Conservation (phyloP, 2,329 filamentous ascomycete species). For the Neodidymelliopsis sp. region DNA sequence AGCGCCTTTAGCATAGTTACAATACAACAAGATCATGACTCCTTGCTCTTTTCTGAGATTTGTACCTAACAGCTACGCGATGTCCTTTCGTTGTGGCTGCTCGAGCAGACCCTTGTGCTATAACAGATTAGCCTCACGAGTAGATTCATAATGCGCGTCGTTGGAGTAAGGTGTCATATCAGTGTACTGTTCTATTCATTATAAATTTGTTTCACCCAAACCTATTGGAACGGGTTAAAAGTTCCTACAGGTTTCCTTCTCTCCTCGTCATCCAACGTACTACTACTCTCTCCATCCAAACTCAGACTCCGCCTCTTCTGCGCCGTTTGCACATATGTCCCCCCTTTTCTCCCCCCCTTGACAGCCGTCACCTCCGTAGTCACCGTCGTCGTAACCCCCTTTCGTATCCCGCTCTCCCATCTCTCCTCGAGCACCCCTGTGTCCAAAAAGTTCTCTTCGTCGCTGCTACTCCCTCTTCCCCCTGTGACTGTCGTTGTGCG, state of each 20-base stretch:
- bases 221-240: constrained; percentile 16
- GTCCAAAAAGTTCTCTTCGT: constrained; percentile 32
- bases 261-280: constrained; percentile 17
- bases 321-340: neutral
- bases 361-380: constrained; percentile 17
- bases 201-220: neutral
- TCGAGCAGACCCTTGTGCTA: too few relatives aligned
- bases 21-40: constrained; percentile 2
- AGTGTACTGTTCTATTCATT: constrained; percentile 4
- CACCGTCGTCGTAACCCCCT: constrained; percentile 30
- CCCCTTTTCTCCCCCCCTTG: neutral
- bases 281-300: constrained; percentile 18
- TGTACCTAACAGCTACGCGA: too few relatives aligned
- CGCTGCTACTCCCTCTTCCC: constrained; percentile 30
- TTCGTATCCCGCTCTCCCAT: constrained; percentile 20
- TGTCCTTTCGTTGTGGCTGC: too few relatives aligned
- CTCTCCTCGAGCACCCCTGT: constrained; percentile 19
- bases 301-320: constrained; percentile 21
- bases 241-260: constrained; percentile 13
- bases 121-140: too few relatives aligned
- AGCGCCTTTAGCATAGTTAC: constrained; percentile 4
- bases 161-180: neutral
- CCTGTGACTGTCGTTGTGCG: constrained; percentile 34
- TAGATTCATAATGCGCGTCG: too few relatives aligned
- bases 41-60: too few relatives aligned